Conservation (phyloP, 2,329 filamentous ascomycete species). For the Aspergillus glaucus region DNA sequence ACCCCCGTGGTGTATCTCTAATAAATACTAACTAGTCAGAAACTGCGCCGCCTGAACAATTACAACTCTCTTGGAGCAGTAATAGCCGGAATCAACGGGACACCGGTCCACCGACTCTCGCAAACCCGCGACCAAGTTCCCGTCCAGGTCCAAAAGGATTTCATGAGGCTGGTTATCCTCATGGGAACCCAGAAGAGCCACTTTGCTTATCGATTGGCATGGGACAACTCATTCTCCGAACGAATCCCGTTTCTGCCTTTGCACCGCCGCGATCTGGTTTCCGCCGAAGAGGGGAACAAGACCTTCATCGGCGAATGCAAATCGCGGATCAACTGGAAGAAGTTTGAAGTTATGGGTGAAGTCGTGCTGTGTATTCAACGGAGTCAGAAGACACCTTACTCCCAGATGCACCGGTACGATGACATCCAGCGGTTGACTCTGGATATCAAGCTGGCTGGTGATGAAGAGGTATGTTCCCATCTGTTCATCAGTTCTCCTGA, state of each 20-base stretch:
- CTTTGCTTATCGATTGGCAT: conserved; percentile 91
- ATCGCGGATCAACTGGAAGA: conserved; percentile 90
- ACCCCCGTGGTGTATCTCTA: neutral
- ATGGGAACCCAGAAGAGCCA: conserved; percentile 92
- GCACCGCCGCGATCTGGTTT: conserved; percentile 81
- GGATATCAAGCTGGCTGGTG: conserved; percentile 72
- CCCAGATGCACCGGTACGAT: conserved; percentile 63
- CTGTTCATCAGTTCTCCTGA: neutral
- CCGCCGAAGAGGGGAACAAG: conserved; percentile 83
- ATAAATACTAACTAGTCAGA: conserved; percentile 37
- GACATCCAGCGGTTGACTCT: conserved; percentile 68
- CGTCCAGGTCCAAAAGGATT: conserved; percentile 68
- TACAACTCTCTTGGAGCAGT: conserved; percentile 96
- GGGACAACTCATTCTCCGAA: conserved; percentile 88
- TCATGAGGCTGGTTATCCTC: conserved; percentile 78
- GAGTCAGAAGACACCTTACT: conserved; percentile 80
- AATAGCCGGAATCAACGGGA: conserved; percentile 84
- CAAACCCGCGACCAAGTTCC: conserved; percentile 74
- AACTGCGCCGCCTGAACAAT: conserved; percentile 86
- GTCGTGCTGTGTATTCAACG: conserved; percentile 85
- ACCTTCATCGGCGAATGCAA: conserved; percentile 72
- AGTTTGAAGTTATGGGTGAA: conserved; percentile 93
- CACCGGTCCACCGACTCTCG: conserved; percentile 72
- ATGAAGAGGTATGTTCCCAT: conserved; percentile 69
- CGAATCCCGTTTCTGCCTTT: conserved; percentile 91